Conservation (phyloP, 202 grass and related monocot species). For the Schoenoplectus tabernaemontani region DNA sequence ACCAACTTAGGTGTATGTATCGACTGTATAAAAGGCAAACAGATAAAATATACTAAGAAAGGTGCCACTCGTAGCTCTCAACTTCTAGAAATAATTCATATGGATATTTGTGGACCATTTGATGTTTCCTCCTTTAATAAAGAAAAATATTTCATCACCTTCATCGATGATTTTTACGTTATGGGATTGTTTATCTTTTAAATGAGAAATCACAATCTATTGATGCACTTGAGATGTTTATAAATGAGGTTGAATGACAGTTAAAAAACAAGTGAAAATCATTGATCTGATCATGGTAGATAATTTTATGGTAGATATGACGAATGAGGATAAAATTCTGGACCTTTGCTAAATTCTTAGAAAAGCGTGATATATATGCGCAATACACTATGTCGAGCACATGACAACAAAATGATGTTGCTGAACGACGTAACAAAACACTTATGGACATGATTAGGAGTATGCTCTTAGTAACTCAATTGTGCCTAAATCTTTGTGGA, state of each 20-base stretch:
- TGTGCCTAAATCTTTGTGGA: background rate
- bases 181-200: background rate
- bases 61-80: background rate
- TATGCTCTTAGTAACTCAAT: background rate
- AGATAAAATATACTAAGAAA: background rate
- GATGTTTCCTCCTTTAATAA: background rate
- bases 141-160: background rate
- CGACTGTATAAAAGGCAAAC: background rate
- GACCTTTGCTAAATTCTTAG: too few species aligned
- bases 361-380: too few species aligned
- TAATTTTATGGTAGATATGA: too few species aligned
- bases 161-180: conserved; percentile 1
- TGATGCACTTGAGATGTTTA: background rate
- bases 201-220: conserved; percentile 5
- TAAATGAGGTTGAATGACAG: too few species aligned
- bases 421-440: background rate
- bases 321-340: too few species aligned
- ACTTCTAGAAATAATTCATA: background rate
- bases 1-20: background rate
- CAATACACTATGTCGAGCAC: too few species aligned
- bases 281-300: too few species aligned
- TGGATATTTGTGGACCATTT: background rate
- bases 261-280: too few species aligned
- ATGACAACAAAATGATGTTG: too few species aligned
- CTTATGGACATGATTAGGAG: background rate